Evolutionary conservation across 2,329 filamentous ascomycete species (phyloP).

Genomic region (Zelopaecilomyces penicillatus): DNA sequence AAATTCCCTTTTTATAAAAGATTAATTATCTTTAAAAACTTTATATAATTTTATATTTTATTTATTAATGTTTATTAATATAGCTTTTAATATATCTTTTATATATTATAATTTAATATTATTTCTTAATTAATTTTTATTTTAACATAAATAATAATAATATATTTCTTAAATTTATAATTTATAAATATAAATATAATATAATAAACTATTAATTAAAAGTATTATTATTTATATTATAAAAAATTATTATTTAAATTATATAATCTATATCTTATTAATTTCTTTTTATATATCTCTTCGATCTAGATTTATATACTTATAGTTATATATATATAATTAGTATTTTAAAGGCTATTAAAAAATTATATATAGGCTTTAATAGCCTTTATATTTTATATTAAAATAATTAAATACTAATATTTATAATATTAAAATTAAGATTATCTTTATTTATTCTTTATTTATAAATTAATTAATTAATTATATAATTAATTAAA

Average conservation of each 20-base stretch:
- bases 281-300: background rate
- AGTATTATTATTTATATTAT: background rate
- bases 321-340: background rate
- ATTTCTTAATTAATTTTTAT: no score
- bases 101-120: no score
- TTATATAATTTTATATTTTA: no score
- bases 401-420: background rate
- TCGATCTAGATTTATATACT: background rate
- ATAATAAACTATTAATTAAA: no score
- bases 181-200: background rate
- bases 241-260: background rate
- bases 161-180: slow-evolving; percentile 2
- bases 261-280: background rate
- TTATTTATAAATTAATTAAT: background rate
- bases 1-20: no score
- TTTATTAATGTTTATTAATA: no score
- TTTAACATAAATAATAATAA: background rate
- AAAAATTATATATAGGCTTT: no score
- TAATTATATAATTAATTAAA: background rate
- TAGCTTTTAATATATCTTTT: no score
- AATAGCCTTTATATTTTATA: no score
- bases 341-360: background rate
- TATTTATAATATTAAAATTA: background rate
- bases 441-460: no score
- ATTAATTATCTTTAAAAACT: no score